Percentiles rank a stretch among this genome's conserved stretches.
Conservation (phyloP, 1,284 basidiomycete species). For the Microbotryum silenes-acaulis region DNA sequence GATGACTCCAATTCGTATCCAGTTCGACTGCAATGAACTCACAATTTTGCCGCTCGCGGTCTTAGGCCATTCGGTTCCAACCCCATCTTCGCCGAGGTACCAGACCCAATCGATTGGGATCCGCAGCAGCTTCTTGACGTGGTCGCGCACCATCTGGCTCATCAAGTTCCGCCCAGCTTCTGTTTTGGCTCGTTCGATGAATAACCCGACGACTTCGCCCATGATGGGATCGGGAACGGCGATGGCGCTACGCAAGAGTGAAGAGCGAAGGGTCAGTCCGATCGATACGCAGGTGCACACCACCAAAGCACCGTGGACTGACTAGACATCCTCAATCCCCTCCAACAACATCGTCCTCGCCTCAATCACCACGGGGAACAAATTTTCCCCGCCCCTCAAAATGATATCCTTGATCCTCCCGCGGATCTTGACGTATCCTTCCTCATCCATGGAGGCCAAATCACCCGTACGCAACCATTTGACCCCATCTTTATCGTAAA, state of each 20-base stretch:
- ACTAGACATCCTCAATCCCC: constrained; percentile 10
- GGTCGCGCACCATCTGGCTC: neutral
- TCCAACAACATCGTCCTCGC: neutral
- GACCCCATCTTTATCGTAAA: constrained; percentile 8
- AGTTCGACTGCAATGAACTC: neutral
- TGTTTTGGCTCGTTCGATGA: constrained; percentile 3
- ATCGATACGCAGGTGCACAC: neutral
- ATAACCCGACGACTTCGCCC: constrained; percentile 9
- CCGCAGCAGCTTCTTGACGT: neutral
- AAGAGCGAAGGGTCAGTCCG: neutral
- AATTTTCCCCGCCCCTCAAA: constrained; percentile 25
- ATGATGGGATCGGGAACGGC: constrained; percentile 4
- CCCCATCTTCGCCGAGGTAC: constrained; percentile 13
- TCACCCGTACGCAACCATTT: constrained; percentile 24
- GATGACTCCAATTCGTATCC: neutral
- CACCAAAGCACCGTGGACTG: neutral
- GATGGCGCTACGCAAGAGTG: neutral
- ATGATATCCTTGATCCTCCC: constrained; percentile 28
- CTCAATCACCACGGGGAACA: constrained; percentile 21
- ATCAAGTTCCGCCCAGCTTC: neutral
- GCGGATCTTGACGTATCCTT: constrained; percentile 19
- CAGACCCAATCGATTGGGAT: constrained; percentile 13
- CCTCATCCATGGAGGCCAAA: constrained; percentile 13
- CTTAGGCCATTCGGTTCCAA: constrained; percentile 1
- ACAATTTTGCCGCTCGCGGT: constrained; percentile 15